Conservation (phyloP, 495 filamentous ascomycete species). For the Aspergillus carlsbadensis region DNA sequence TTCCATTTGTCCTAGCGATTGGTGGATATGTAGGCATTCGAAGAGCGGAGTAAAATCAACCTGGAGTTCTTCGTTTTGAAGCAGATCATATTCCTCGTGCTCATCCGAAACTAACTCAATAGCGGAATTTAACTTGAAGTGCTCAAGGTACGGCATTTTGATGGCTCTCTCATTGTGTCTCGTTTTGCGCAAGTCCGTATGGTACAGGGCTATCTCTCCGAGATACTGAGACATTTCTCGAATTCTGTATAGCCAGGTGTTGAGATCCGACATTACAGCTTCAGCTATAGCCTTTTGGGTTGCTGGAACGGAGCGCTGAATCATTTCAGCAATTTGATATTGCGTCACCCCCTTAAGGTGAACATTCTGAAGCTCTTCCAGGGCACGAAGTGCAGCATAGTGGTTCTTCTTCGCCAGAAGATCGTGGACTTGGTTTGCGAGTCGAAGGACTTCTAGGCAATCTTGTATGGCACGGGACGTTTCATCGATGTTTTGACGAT, state of each 20-base stretch:
- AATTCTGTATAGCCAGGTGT: constrained; percentile 96
- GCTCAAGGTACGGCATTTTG: constrained; percentile 64
- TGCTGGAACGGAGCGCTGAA: constrained; percentile 89
- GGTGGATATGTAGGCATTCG: constrained; percentile 95
- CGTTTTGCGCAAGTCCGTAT: constrained; percentile 82
- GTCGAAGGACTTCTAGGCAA: constrained; percentile 85
- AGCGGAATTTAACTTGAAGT: constrained; percentile 91
- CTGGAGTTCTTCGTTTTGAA: constrained; percentile 90
- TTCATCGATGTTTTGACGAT: constrained; percentile 96
- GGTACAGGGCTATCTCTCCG: constrained; percentile 95
- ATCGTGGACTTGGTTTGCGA: constrained; percentile 94
- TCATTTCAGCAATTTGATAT: constrained; percentile 93
- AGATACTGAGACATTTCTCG: constrained; percentile 93
- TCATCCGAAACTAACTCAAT: constrained; percentile 96
- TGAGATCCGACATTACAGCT: constrained; percentile 94
- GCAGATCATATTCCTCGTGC: constrained; percentile 87
- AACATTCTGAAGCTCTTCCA: constrained; percentile 95
- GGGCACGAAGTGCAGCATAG: constrained; percentile 87
- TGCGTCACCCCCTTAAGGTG: constrained; percentile 90
- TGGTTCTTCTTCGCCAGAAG: constrained; percentile 88
- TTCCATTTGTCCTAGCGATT: constrained; percentile 88
- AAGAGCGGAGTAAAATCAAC: constrained; percentile 95
- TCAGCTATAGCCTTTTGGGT: constrained; percentile 93
- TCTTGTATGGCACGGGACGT: constrained; percentile 85
- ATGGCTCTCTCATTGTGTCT: constrained; percentile 80